Conservation (phyloP, 164 flowering plant genomes). For the Liriodendron chinense region DNA sequence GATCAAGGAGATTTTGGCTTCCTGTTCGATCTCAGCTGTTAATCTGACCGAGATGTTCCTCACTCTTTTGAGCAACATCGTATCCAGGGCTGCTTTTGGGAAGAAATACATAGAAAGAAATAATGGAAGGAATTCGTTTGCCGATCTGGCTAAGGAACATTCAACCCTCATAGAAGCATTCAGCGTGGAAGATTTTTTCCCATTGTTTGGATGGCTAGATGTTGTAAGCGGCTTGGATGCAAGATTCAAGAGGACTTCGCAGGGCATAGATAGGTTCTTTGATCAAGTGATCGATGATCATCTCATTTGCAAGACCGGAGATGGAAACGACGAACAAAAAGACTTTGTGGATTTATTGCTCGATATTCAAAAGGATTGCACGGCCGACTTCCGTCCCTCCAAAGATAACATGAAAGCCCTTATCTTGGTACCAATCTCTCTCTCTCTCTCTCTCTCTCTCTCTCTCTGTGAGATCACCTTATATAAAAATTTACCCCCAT, state of each 20-base stretch:
- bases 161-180: neutral
- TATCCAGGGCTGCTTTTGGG: constrained; percentile 1
- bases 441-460: neutral
- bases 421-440: neutral
- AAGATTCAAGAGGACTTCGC: neutral
- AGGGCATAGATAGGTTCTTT: neutral
- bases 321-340: neutral
- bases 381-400: neutral
- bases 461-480: neutral
- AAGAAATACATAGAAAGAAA: neutral
- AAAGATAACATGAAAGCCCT: neutral
- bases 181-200: constrained; percentile 2
- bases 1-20: neutral
- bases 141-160: neutral
- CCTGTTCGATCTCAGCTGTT: neutral
- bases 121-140: neutral
- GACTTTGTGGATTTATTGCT: constrained; percentile 4
- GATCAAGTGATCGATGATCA: neutral
- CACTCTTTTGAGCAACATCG: neutral
- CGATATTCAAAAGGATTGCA: neutral
- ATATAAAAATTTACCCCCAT: no score
- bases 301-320: neutral
- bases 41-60: neutral
- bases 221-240: neutral
- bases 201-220: constrained; percentile 1